These are phyloP conservation scores for Colletotrichum cuscutae DNA, from an alignment of 2,329 filamentous ascomycete species.

Conservation along the genomic window DNA sequence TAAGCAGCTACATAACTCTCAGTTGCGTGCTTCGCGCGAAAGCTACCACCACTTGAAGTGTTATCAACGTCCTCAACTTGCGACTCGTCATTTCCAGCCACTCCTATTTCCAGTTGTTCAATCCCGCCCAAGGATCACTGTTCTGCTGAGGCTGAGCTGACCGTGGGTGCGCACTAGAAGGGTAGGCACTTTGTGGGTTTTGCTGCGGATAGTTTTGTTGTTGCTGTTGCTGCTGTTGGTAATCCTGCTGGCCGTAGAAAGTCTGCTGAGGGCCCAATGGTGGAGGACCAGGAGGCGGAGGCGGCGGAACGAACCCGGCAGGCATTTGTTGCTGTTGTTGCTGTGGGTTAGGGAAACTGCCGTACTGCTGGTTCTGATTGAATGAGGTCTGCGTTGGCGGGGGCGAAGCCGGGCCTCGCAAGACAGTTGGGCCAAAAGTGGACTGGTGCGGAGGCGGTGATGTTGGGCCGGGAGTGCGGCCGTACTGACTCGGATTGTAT, in stretches of 20 bases:
- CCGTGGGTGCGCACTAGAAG: conserved; percentile 42
- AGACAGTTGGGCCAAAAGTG: conserved; percentile 53
- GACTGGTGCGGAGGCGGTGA: conserved; percentile 74
- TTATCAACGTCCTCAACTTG: not conserved
- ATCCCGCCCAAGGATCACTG: conserved; percentile 63
- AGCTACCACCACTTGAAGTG: not conserved
- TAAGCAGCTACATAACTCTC: not conserved
- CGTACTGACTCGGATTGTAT: conserved; percentile 69
- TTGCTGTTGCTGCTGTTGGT: conserved; percentile 44
- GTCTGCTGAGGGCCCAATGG: conserved; percentile 72
- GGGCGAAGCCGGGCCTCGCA: conserved; percentile 59
- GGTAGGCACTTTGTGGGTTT: conserved; percentile 43
- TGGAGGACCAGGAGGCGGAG: conserved; percentile 71
- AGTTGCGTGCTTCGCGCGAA: not conserved
- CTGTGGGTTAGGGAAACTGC: conserved; percentile 43
- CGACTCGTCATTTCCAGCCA: not conserved
- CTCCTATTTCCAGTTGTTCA: conserved; percentile 62
- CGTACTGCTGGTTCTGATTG: conserved; percentile 46
- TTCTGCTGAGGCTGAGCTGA: conserved; percentile 50
- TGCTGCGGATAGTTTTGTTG: conserved; percentile 42
- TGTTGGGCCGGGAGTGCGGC: conserved; percentile 65
- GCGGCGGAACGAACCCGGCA: conserved; percentile 70
- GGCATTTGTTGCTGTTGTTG: conserved; percentile 52
- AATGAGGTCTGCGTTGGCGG: conserved; percentile 68
- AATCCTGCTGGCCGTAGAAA: conserved; percentile 55